A percentile compares a stretch with the other conserved stretches of the same genome.
These are phyloP conservation scores for Pleurotus tuoliensis DNA, from an alignment of 768 basidiomycete species.

Conservation along the genomic window DNA sequence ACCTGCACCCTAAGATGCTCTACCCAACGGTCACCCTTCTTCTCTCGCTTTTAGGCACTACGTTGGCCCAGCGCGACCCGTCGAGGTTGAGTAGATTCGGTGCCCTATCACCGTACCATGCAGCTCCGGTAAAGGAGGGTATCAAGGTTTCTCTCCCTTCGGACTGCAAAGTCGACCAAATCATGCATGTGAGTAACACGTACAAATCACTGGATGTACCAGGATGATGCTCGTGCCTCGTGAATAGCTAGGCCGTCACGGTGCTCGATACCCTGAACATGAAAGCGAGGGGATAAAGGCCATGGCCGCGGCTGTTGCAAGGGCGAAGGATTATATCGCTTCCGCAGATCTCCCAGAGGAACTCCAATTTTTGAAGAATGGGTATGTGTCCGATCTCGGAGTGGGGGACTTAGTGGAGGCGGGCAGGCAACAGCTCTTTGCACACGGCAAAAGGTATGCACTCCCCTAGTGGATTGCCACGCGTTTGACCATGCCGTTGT, in stretches of 20 bases:
- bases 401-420: neutral
- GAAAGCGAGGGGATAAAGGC: neutral
- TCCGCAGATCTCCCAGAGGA: neutral
- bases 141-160: neutral
- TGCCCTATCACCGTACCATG: neutral
- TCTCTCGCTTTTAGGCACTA: neutral
- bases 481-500: neutral
- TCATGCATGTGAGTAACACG: neutral
- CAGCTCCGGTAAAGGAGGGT: neutral
- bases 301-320: neutral
- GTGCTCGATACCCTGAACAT: constrained; percentile 1
- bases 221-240: neutral
- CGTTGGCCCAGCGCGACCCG: neutral
- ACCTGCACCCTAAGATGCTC: neutral
- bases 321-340: neutral
- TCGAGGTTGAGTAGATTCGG: neutral
- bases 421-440: constrained; percentile 1
- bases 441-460: neutral
- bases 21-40: neutral
- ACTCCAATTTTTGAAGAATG: neutral
- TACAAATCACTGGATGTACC: neutral
- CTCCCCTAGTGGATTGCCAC: neutral
- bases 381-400: neutral
- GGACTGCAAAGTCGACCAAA: constrained; percentile 5
- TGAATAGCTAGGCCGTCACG: constrained; percentile 2